These are phyloP conservation scores for Prunus mira DNA, from an alignment of 306 rosid species.

Conservation along the genomic window DNA sequence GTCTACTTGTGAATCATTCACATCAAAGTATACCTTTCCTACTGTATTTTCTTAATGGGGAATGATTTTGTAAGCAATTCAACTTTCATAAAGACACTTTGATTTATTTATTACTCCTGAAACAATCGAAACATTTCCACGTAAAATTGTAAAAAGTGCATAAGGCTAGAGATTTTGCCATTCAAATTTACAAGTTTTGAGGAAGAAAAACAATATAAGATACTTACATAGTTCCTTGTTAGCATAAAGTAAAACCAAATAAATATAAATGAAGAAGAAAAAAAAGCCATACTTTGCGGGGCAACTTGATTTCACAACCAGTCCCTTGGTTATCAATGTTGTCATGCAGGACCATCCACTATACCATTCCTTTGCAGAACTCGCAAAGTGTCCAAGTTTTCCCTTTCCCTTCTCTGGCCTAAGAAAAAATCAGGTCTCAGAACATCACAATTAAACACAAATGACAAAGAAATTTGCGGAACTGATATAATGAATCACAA, in stretches of 20 bases:
- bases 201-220: not conserved
- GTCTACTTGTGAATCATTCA: not conserved
- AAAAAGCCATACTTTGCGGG: slow-evolving; percentile 75
- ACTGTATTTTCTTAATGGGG: no score
- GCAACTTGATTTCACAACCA: slow-evolving; percentile 79
- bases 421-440: slow-evolving; percentile 23
- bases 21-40: not conserved
- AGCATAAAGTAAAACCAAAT: slow-evolving; percentile 1
- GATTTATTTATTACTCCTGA: not conserved
- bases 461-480: slow-evolving; percentile 1
- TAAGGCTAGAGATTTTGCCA: not conserved
- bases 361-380: slow-evolving; percentile 81
- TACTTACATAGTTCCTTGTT: not conserved
- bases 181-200: not conserved
- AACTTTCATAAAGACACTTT: not conserved
- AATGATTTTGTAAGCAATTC: not conserved
- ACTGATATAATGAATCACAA: slow-evolving; percentile 7
- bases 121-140: not conserved
- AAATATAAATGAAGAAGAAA: not conserved
- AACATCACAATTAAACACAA: slow-evolving; percentile 20
- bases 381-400: slow-evolving; percentile 55
- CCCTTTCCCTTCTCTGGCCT: slow-evolving; percentile 90
- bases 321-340: slow-evolving; percentile 70
- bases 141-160: not conserved
- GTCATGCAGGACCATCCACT: slow-evolving; percentile 94